Conservation (phyloP, 2,329 filamentous ascomycete species). For the Colletotrichum lentis region DNA sequence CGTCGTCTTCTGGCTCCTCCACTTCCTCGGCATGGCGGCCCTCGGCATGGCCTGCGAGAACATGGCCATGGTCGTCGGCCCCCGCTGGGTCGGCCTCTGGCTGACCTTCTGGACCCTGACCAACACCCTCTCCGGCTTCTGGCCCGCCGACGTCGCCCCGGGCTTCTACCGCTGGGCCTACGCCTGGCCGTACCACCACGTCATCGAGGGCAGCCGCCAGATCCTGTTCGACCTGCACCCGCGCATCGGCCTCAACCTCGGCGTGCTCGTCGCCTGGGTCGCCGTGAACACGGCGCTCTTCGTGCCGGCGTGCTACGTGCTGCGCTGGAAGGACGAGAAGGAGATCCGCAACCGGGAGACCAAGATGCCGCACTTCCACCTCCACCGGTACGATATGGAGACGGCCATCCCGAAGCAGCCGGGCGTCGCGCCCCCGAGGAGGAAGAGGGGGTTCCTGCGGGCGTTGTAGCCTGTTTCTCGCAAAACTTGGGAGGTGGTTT, state of each 20-base stretch:
- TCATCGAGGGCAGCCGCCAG: constrained; percentile 25
- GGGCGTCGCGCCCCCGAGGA: constrained; percentile 12
- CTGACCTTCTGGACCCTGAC: constrained; percentile 27
- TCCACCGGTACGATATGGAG: constrained; percentile 15
- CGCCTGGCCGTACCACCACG: constrained; percentile 30
- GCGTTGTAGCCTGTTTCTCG: background rate
- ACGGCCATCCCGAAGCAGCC: constrained; percentile 24
- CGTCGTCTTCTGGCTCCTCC: constrained; percentile 26
- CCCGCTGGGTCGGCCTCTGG: constrained; percentile 28
- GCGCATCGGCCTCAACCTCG: constrained; percentile 27
- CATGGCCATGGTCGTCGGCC: constrained; percentile 26
- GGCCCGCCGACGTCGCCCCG: constrained; percentile 25
- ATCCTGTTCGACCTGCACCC: constrained; percentile 28
- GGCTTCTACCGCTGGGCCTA: constrained; percentile 30
- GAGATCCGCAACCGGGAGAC: constrained; percentile 17
- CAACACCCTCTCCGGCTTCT: constrained; percentile 23
- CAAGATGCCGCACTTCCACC: constrained; percentile 10
- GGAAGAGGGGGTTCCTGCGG: constrained; percentile 22
- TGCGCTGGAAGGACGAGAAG: constrained; percentile 29
- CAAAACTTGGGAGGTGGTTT: too few species aligned
- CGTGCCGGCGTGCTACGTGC: constrained; percentile 20
- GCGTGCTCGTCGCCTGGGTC: constrained; percentile 17
- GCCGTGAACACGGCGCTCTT: constrained; percentile 13
- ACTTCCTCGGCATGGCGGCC: constrained; percentile 28
- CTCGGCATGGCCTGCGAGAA: constrained; percentile 30